Conservation (phyloP, 1,284 basidiomycete species). For the Cerrena zonata region DNA sequence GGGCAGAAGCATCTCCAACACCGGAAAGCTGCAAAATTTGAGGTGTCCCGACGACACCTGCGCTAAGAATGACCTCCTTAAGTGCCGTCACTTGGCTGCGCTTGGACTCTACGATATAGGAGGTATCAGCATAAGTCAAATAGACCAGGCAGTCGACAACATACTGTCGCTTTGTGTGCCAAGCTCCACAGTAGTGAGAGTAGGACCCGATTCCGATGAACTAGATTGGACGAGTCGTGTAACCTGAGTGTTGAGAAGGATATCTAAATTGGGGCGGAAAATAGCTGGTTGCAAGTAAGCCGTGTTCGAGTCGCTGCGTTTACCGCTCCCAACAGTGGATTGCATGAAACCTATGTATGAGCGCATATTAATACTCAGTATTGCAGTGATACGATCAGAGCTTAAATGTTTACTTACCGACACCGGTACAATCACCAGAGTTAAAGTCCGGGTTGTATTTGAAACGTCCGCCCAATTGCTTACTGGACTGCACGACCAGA, state of each 20-base stretch:
- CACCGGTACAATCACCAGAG: conserved; percentile 17
- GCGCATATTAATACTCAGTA: too few species aligned
- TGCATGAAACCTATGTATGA: conserved; percentile 13
- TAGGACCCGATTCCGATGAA: conserved; percentile 4
- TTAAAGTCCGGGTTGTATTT: conserved; percentile 20
- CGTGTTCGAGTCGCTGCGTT: conserved; percentile 15
- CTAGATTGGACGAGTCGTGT: conserved; percentile 21
- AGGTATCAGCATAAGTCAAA: not conserved
- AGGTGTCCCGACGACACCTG: conserved; percentile 33
- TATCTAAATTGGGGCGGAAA: conserved; percentile 23
- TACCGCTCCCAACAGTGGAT: conserved; percentile 12
- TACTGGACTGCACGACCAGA: conserved; percentile 11
- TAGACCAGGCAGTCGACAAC: not conserved
- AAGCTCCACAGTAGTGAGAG: conserved; percentile 16
- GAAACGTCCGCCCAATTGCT: conserved; percentile 13
- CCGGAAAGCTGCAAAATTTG: conserved; percentile 24
- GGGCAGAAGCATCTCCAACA: conserved; percentile 14
- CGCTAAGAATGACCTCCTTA: conserved; percentile 27
- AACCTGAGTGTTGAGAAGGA: conserved; percentile 26
- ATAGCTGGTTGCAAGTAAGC: conserved; percentile 17
- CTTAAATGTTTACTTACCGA: conserved; percentile 11
- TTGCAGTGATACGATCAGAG: not conserved
- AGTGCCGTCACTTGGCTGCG: not conserved
- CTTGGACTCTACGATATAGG: not conserved
- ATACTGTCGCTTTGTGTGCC: not conserved